Conservation (phyloP, 768 basidiomycete genomes). For the Favolaschia claudopus region DNA sequence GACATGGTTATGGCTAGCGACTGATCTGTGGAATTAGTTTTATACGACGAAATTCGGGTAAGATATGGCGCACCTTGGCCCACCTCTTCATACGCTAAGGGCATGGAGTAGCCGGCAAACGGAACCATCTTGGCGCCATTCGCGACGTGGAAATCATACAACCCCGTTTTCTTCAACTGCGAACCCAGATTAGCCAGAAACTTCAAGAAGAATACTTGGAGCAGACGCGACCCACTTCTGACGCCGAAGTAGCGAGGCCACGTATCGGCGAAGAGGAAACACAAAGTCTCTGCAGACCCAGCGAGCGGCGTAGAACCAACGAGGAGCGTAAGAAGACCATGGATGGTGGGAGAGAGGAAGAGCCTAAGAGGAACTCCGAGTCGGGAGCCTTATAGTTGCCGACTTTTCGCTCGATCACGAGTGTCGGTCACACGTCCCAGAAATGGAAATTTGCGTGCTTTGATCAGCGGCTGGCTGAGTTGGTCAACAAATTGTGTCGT, state of each 20-base stretch:
- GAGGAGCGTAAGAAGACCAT: slow-evolving; percentile 17
- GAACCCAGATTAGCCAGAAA: not conserved
- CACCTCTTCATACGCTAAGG: slow-evolving; percentile 81
- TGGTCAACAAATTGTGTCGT: too few species aligned
- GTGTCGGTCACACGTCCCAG: too few species aligned
- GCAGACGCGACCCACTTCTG: slow-evolving; percentile 10
- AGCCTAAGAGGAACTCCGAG: too few species aligned
- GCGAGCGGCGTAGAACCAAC: slow-evolving; percentile 1
- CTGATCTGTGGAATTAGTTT: slow-evolving; percentile 46
- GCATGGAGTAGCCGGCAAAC: slow-evolving; percentile 97
- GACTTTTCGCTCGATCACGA: too few species aligned
- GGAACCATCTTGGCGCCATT: slow-evolving; percentile 94
- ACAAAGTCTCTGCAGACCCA: not conserved
- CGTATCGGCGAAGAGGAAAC: slow-evolving; percentile 9
- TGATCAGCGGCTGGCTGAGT: too few species aligned
- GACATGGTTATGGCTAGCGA: slow-evolving; percentile 90
- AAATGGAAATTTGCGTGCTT: too few species aligned
- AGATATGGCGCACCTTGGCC: slow-evolving; percentile 68
- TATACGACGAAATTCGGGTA: slow-evolving; percentile 16
- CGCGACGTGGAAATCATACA: slow-evolving; percentile 89
- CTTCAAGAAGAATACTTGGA: not conserved
- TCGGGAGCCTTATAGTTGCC: too few species aligned
- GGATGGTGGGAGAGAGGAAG: too few species aligned
- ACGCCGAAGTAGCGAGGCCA: slow-evolving; percentile 8
- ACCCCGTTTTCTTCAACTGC: slow-evolving; percentile 67